Percentiles rank a stretch among this genome's conserved stretches.
Evolutionary conservation across 129 eudicot species (phyloP).

Genomic region (Ambrosia trifida): DNA sequence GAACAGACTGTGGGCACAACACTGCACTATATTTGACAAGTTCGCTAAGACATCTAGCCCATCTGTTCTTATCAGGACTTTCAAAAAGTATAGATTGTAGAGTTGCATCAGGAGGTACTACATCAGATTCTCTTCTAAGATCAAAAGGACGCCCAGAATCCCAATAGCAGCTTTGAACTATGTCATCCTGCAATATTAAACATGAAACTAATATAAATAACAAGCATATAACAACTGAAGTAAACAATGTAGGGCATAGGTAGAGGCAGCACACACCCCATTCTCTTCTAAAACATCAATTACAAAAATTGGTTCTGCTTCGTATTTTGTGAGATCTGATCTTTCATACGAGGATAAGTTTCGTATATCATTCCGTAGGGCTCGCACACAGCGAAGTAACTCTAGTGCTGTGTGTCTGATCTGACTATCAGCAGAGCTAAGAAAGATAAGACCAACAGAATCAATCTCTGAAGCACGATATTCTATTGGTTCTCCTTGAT

Average conservation of each 20-base stretch:
- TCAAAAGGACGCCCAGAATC: constrained; percentile 93
- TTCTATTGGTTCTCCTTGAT: constrained; percentile 80
- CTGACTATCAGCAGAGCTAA: constrained; percentile 95
- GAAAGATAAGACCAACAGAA: constrained; percentile 94
- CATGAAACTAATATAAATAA: not conserved
- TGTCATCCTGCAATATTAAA: constrained; percentile 69
- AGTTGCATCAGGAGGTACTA: constrained; percentile 89
- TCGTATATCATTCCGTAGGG: constrained; percentile 78
- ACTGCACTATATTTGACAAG: constrained; percentile 91
- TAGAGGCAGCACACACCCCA: constrained; percentile 66
- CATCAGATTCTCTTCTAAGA: constrained; percentile 82
- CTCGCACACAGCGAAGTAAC: constrained; percentile 92
- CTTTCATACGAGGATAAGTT: constrained; percentile 55
- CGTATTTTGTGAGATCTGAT: constrained; percentile 62
- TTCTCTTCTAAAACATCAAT: constrained; percentile 97
- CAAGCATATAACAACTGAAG: not conserved
- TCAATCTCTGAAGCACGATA: constrained; percentile 96
- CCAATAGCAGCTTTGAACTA: constrained; percentile 99
- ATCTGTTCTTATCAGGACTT: constrained; percentile 96
- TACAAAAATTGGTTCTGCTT: constrained; percentile 87
- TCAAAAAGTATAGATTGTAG: constrained; percentile 93
- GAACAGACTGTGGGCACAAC: constrained; percentile 94
- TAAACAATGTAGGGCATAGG: constrained; percentile 14
- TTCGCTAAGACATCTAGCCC: constrained; percentile 98
- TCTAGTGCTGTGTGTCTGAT: constrained; percentile 94